phyloP scores from a whole-genome alignment of 2,329 filamentous ascomycete genomes.

The Aureobasidium uvarum region DNA sequence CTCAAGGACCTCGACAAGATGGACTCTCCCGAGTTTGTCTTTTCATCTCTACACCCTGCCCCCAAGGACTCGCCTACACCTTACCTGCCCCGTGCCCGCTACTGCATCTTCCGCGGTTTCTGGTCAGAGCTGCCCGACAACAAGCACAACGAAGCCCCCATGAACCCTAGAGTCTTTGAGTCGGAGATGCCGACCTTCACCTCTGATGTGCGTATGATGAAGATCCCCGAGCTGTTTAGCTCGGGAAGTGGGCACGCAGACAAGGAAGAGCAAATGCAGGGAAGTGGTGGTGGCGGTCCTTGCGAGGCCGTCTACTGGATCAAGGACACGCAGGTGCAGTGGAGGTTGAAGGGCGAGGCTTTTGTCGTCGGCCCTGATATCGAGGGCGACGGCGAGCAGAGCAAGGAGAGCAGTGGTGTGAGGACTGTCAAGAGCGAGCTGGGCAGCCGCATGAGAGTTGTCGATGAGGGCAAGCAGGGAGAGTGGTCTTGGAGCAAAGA shows the following conservation, averaged over 20 bases:
- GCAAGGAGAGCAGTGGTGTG: slow-evolving; percentile 54
- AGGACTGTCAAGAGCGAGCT: slow-evolving; percentile 61
- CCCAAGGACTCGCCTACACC: slow-evolving; percentile 43
- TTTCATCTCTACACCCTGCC: slow-evolving; percentile 50
- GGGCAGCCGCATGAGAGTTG: slow-evolving; percentile 61
- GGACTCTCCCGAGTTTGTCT: slow-evolving; percentile 51
- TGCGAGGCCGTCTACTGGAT: slow-evolving; percentile 88
- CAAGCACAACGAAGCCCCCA: slow-evolving; percentile 67
- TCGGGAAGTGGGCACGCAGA: slow-evolving; percentile 50
- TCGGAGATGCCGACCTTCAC: slow-evolving; percentile 81
- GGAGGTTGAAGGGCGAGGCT: slow-evolving; percentile 75
- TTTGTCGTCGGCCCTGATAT: slow-evolving; percentile 73
- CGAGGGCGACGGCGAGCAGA: slow-evolving; percentile 52
- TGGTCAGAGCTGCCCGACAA: slow-evolving; percentile 72
- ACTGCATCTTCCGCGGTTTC: slow-evolving; percentile 82
- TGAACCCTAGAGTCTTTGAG: slow-evolving; percentile 69
- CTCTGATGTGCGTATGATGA: slow-evolving; percentile 84
- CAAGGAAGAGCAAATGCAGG: slow-evolving; percentile 44
- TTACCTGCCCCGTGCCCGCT: slow-evolving; percentile 62
- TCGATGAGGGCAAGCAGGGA: slow-evolving; percentile 45
- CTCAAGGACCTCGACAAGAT: slow-evolving; percentile 51
- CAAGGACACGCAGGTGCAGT: slow-evolving; percentile 69
- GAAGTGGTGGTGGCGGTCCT: slow-evolving; percentile 63
- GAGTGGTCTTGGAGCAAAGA: slow-evolving; percentile 78
- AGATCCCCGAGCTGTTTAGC: slow-evolving; percentile 68